Percentiles rank a stretch among this genome's conserved stretches.
phyloP scores from a whole-genome alignment of 202 grass and related monocot species.

The Cymbopogon flexuosus region DNA sequence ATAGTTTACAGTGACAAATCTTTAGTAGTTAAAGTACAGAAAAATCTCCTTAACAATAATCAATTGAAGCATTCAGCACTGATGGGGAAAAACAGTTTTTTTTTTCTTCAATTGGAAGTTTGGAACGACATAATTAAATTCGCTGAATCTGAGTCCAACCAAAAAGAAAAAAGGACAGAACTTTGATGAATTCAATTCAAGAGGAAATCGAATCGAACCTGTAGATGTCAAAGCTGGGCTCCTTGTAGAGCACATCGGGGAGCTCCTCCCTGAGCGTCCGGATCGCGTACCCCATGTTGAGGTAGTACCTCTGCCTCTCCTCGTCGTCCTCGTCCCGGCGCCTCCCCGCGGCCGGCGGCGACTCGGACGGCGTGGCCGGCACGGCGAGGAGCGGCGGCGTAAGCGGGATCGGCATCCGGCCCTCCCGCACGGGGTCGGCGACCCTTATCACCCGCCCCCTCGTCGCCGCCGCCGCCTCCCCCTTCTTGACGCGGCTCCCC shows the following conservation, averaged over 20 bases:
- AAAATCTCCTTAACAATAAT: neutral
- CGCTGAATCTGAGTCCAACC: neutral
- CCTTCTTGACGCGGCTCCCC: slow-evolving; percentile 51
- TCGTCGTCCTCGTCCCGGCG: slow-evolving; percentile 51
- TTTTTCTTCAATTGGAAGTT: no score
- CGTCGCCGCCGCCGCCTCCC: neutral
- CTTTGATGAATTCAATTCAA: neutral
- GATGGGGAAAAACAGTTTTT: neutral
- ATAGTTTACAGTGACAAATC: neutral
- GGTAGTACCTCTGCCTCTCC: slow-evolving; percentile 69
- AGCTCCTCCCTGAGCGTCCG: slow-evolving; percentile 90
- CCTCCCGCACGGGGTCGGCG: slow-evolving; percentile 53
- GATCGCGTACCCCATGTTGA: slow-evolving; percentile 93
- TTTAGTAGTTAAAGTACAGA: neutral
- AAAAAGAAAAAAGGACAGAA: neutral
- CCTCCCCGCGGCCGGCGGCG: slow-evolving; percentile 28
- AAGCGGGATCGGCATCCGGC: slow-evolving; percentile 24
- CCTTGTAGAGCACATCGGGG: slow-evolving; percentile 62
- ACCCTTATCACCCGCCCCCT: slow-evolving; percentile 57
- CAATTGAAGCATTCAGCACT: neutral
- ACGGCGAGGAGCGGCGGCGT: slow-evolving; percentile 53
- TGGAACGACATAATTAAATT: neutral
- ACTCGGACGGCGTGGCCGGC: slow-evolving; percentile 44
- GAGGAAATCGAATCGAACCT: slow-evolving; percentile 34
- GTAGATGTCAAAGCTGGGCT: slow-evolving; percentile 79